A percentile compares a stretch with the other conserved stretches of the same genome.
These are phyloP conservation scores for Alternaria angustiovoidea DNA, from an alignment of 2,329 filamentous ascomycete species.

Conservation along the genomic window DNA sequence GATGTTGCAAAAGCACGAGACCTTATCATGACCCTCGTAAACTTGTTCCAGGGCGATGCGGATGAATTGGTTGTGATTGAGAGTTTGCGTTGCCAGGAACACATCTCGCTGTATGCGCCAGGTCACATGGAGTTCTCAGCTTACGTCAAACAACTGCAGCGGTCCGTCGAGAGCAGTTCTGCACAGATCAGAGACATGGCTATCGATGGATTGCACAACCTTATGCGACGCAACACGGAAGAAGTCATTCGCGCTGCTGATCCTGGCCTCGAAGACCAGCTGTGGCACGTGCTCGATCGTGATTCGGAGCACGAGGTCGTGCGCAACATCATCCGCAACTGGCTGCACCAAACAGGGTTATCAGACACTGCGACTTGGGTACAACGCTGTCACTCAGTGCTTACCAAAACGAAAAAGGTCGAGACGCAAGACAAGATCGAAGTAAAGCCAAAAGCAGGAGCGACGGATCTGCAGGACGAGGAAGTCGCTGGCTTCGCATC, in stretches of 20 bases:
- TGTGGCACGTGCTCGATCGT: conserved; percentile 89
- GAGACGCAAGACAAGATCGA: conserved; percentile 62
- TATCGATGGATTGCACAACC: conserved; percentile 86
- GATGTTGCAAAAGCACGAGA: conserved; percentile 92
- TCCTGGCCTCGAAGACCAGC: conserved; percentile 82
- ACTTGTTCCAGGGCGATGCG: conserved; percentile 80
- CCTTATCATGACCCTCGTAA: conserved; percentile 85
- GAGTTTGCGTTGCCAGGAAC: conserved; percentile 84
- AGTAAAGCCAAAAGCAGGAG: conserved; percentile 58
- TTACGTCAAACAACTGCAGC: conserved; percentile 85
- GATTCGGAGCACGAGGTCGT: conserved; percentile 79
- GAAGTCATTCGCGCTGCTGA: conserved; percentile 81
- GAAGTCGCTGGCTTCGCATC: conserved; percentile 95
- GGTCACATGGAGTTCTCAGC: conserved; percentile 82
- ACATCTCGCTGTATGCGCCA: conserved; percentile 90
- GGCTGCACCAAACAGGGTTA: conserved; percentile 89
- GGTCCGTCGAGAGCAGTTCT: conserved; percentile 74
- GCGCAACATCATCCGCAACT: conserved; percentile 88
- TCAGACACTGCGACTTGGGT: conserved; percentile 86
- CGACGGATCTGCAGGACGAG: conserved; percentile 89
- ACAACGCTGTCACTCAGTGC: conserved; percentile 82
- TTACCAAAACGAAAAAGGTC: conserved; percentile 84
- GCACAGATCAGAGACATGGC: conserved; percentile 78
- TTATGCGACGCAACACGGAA: conserved; percentile 91
- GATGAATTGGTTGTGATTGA: conserved; percentile 76